A percentile compares a stretch with the other conserved stretches of the same genome.
Evolutionary conservation across 164 flowering plant species (phyloP).

Genomic region (Kingdonia uniflora): DNA sequence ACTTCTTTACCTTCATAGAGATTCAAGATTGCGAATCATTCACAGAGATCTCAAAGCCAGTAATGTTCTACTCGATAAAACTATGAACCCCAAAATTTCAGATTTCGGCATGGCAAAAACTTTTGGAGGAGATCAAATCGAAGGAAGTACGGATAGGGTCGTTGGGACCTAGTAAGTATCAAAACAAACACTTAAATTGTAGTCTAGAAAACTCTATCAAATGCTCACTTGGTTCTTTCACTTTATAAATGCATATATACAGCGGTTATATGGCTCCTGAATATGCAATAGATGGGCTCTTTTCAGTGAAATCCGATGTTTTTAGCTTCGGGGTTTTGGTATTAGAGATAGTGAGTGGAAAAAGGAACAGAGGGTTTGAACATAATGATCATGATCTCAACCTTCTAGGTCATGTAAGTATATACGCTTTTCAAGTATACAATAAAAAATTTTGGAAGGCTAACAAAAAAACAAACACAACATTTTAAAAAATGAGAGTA

Average conservation of each 20-base stretch:
- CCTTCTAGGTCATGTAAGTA: constrained; percentile 6
- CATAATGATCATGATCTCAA: not conserved
- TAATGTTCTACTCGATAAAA: constrained; percentile 23
- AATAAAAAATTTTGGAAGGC: constrained; percentile 13
- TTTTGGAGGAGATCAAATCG: constrained; percentile 19
- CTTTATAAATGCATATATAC: not conserved
- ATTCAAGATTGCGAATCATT: constrained; percentile 27
- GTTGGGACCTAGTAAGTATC: constrained; percentile 30
- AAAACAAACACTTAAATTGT: not conserved
- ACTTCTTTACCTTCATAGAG: constrained; percentile 19
- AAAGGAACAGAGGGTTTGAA: constrained; percentile 3
- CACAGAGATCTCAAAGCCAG: constrained; percentile 34
- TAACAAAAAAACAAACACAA: no score
- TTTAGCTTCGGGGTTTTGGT: constrained; percentile 6
- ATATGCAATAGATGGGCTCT: constrained; percentile 3
- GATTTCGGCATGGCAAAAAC: constrained; percentile 30
- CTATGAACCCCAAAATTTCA: constrained; percentile 27
- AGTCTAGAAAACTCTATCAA: not conserved
- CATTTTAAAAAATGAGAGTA: no score
- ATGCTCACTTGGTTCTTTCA: not conserved
- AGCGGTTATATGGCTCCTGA: constrained; percentile 6
- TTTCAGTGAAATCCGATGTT: constrained; percentile 2
- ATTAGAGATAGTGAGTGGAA: constrained; percentile 7
- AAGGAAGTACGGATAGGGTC: constrained; percentile 25
- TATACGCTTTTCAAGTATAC: no score